Evolutionary conservation across 371 early-diverging fungal species (phyloP), one percentile per base, ranked within the genome.

Genomic region (Rhizopus stolonifer): DNA sequence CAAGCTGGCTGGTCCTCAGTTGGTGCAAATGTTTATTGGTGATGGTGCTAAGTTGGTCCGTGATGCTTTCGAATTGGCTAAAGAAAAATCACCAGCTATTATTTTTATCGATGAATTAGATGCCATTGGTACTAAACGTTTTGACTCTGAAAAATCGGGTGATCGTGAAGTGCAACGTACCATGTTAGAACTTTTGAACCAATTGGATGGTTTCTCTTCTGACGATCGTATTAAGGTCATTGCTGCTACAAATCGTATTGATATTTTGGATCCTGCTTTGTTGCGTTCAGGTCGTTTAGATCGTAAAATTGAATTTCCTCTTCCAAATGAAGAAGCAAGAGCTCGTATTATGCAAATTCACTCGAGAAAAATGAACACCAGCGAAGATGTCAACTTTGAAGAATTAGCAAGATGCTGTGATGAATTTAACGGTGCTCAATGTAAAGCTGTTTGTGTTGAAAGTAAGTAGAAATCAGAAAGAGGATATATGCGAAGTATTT

Each of bases 21-120:
- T 99, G 2, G 99, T 99, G 40, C 99, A 89, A 74, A 99, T 99
- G 99, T 99, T 98, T 75, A 99, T 99, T 63, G 99, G 99, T 63
- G 99, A 99, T 64, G 99, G 99, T 54, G 98, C 99, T 44, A 93
- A 96, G 65, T 80, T 99, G 54, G 99, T 99, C 10, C 89, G 99
- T 32, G 99, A 99, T 67, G 97, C 99, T 3, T 99, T 99, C 76
- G 92, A 90, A 19, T 73, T 99, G 49, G 99, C 99, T 17, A 97
- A 96, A 71, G 98, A 98, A 64, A 99, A 99, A 74, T 86, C 95
- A 21, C 99, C 99, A 3, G 91, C 99, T 17, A 99, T 99, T 67
- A 99, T 99, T 66, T 99, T 99, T 69, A 99, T 99, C 67, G 99
- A 99, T 79, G 99, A 99, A 77, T 85, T 99, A 67, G 99, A 99